A percentile compares a stretch with the other conserved stretches of the same genome.
Conservation (phyloP, 306 rosid genomes). For the Styphnolobium japonicum region DNA sequence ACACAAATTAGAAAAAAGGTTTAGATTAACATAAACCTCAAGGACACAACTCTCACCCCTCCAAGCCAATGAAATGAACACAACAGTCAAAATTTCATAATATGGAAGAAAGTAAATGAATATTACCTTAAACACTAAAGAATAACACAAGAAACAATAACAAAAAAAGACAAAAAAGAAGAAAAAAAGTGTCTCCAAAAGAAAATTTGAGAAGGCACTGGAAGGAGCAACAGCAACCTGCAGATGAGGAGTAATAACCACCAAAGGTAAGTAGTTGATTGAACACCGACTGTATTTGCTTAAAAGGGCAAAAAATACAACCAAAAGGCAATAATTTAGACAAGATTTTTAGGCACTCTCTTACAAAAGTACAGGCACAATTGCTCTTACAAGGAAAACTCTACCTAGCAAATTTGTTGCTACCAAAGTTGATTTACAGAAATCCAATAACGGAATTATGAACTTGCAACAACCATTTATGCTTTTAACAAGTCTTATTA, state of each 20-base stretch:
- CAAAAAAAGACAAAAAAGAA: neutral
- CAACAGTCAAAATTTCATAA: constrained; percentile 17
- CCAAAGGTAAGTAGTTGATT: neutral
- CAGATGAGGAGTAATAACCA: constrained; percentile 8
- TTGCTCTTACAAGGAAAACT: constrained; percentile 1
- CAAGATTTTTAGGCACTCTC: neutral
- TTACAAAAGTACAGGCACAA: neutral
- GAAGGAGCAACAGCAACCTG: constrained; percentile 43
- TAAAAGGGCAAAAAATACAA: neutral
- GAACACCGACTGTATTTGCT: neutral
- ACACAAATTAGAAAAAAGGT: neutral
- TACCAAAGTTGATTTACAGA: neutral
- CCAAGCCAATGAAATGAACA: constrained; percentile 26
- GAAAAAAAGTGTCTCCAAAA: constrained; percentile 33
- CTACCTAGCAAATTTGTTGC: neutral
- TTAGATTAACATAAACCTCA: constrained; percentile 2
- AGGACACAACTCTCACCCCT: constrained; percentile 16
- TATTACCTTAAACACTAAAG: constrained; percentile 13
- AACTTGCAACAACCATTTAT: neutral
- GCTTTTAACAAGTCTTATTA: neutral
- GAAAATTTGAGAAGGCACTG: constrained; percentile 48
- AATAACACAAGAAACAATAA: constrained; percentile 16
- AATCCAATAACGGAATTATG: neutral
- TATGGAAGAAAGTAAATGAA: constrained; percentile 2
- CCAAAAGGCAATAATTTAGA: neutral